These are phyloP conservation scores for Sugiyamaella neomexicana DNA, from an alignment of 1,139 yeast species.

Conservation along the genomic window DNA sequence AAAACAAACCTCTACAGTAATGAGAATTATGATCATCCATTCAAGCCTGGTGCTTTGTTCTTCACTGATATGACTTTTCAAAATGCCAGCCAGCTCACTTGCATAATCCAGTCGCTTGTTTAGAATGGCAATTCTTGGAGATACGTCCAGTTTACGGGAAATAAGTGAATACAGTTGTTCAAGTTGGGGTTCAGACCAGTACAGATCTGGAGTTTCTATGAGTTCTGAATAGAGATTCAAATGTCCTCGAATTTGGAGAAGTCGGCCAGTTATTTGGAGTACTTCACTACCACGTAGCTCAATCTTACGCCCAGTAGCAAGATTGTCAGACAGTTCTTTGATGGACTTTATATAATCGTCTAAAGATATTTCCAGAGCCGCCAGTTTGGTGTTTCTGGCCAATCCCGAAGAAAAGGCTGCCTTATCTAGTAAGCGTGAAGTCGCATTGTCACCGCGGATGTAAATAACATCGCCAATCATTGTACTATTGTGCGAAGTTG, in stretches of 20 bases:
- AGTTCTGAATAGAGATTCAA: conserved; percentile 83
- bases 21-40: conserved; percentile 81
- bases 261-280: conserved; percentile 66
- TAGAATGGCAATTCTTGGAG: conserved; percentile 72
- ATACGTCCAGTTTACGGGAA: conserved; percentile 70
- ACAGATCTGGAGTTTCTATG: conserved; percentile 87
- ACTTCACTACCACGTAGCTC: conserved; percentile 61
- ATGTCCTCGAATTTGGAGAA: conserved; percentile 74
- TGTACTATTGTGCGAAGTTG: conserved; percentile 30
- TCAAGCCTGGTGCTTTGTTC: conserved; percentile 75
- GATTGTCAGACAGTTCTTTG: conserved; percentile 60
- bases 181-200: conserved; percentile 87
- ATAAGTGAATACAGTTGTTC: conserved; percentile 72
- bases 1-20: conserved; percentile 80
- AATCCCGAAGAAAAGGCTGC: conserved; percentile 89
- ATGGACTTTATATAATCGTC: conserved; percentile 67
- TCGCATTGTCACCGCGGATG: conserved; percentile 51
- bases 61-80: conserved; percentile 72
- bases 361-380: conserved; percentile 69
- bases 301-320: conserved; percentile 61
- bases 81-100: conserved; percentile 80
- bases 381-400: conserved; percentile 80
- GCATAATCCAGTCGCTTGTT: conserved; percentile 87
- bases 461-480: conserved; percentile 71
- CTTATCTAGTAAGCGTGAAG: conserved; percentile 63